Conservation (phyloP, 768 basidiomycete genomes). For the Rhodocollybia butyracea region DNA sequence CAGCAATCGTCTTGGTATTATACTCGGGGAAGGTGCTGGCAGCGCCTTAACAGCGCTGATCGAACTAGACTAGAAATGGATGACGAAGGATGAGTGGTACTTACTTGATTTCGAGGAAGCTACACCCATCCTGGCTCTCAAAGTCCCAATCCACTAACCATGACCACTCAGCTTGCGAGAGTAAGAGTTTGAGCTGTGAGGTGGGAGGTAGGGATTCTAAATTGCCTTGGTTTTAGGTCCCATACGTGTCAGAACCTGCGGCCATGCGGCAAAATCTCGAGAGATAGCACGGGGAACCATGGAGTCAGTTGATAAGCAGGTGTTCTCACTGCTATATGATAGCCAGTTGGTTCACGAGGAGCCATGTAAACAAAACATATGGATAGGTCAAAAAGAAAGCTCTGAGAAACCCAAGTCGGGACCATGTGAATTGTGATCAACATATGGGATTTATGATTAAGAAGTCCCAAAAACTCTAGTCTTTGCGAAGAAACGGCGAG, state of each 20-base stretch:
- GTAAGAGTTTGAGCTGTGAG: slow-evolving; percentile 10
- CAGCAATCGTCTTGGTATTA: not conserved
- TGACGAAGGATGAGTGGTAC: not conserved
- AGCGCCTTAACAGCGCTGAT: not conserved
- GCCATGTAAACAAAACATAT: not conserved
- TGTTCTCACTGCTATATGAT: not conserved
- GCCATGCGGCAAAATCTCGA: slow-evolving; percentile 30
- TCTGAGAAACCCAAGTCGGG: not conserved
- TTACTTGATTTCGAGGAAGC: not conserved
- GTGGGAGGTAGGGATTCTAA: not conserved
- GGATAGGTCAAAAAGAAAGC: not conserved
- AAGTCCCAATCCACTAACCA: not conserved
- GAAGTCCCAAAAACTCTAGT: no score
- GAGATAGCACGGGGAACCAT: slow-evolving; percentile 19
- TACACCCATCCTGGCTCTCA: slow-evolving; percentile 3
- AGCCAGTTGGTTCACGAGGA: not conserved
- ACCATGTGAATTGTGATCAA: not conserved
- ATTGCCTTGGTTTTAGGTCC: slow-evolving; percentile 16
- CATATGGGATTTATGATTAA: not conserved
- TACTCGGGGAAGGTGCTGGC: not conserved
- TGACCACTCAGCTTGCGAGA: slow-evolving; percentile 2
- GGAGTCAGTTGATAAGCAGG: slow-evolving; percentile 4
- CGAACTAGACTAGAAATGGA: not conserved
- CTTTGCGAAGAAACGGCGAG: not conserved
- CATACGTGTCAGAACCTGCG: slow-evolving; percentile 31